Base-by-base conservation (phyloP, 257 asterid species). In the Nicotiana benthamiana region DNA sequence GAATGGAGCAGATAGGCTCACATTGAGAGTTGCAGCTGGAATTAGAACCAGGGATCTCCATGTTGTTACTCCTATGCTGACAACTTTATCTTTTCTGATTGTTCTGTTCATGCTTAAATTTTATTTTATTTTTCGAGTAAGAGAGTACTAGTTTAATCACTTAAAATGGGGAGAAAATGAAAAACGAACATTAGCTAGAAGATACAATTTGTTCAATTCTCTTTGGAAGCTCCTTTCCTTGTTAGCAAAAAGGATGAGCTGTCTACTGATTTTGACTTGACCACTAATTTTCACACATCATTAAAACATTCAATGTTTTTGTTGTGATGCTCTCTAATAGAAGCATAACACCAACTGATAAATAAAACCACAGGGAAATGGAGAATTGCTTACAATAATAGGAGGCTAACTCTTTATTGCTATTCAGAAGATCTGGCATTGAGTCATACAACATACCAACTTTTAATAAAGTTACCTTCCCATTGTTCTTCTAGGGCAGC, bases 401-500 rank as follows among this genome's bases (percentile, higher is more conserved):
- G 27, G n/a, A 15, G 20, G 56, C 15, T 46, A 20, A 52, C 20
- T 63, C 53, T 26, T 27, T 15, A 80, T 54, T 18, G 54, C 64
- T 24, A 64, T 43, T 75, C 18, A 79, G 57, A 52, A 52, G 18
- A 52, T 52, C 20, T 15, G 57, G 4, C 18, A 15, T 52, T 16
- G 57, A 51, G 17, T 16, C 57, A 52, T 52, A 52, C 18, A 3
- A 4, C 57, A 52, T 52, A 20, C 57, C 57, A 52, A 52, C 12
- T 40, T 9, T 40, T 13, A 17, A 77, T 77, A 11, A 66, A 46
- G 32, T 85, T 85, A 93, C 97, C 98, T 89, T 92, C 90, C 97
- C 97, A 94, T 83, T 94, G 98, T 86, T 88, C 87, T 90, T 91
- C 97, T 53, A 94, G 93, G 77, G 67, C 84, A 27, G 93, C 75